Conservation (phyloP, 768 basidiomycete genomes). For the Coprinopsis marcescibilis region DNA sequence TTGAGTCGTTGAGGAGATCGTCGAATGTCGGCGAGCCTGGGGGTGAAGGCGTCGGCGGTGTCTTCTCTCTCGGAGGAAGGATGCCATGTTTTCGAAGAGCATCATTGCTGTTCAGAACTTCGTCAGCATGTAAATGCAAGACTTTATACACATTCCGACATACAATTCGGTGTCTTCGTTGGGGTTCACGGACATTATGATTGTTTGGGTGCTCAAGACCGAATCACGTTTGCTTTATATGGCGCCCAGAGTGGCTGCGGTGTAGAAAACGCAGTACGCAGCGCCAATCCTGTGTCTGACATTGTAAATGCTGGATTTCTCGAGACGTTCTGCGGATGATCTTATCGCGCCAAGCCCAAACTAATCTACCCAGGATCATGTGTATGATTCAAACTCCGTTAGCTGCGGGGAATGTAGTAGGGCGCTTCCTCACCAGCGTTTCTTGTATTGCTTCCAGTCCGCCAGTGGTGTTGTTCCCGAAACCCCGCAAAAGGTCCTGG, state of each 20-base stretch:
- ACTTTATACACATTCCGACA: conserved; percentile 22
- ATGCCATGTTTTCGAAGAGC: conserved; percentile 91
- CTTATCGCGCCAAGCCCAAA: conserved; percentile 4
- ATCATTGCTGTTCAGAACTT: conserved; percentile 72
- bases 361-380: background rate
- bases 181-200: conserved; percentile 62
- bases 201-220: background rate
- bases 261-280: no score
- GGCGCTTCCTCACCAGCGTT: no score
- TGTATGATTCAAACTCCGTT: no score
- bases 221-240: background rate
- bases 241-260: no score
- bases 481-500: no score
- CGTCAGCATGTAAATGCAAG: background rate
- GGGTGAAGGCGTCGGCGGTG: conserved; percentile 70
- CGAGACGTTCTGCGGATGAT: background rate
- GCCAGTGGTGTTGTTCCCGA: no score
- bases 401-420: no score
- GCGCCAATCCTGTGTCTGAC: background rate
- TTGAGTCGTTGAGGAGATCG: conserved; percentile 60
- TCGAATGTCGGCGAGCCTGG: conserved; percentile 70
- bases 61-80: conserved; percentile 64
- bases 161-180: conserved; percentile 98
- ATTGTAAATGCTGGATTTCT: background rate
- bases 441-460: no score